A percentile compares a stretch with the other conserved stretches of the same genome.
Conservation (phyloP, 1,284 basidiomycete species). For the Ustilago crameri region DNA sequence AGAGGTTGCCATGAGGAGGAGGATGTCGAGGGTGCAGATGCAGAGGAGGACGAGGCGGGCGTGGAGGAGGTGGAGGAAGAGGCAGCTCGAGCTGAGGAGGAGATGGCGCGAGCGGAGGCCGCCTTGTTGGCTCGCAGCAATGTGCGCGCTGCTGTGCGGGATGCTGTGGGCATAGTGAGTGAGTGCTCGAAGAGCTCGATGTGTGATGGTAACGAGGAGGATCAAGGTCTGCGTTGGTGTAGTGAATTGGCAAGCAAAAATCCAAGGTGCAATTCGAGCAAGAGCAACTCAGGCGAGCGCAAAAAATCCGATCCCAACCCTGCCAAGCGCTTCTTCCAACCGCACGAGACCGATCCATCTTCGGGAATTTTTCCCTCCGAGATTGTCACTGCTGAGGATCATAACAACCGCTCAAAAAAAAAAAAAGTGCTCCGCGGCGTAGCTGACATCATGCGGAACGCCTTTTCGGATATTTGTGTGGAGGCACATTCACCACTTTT, state of each 20-base stretch:
- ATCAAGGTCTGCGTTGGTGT: no score
- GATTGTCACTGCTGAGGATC: slow-evolving; percentile 5
- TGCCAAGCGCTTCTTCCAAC: slow-evolving; percentile 25
- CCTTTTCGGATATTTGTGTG: slow-evolving; percentile 1
- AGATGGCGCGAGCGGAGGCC: slow-evolving; percentile 7
- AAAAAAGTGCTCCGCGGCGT: slow-evolving; percentile 18
- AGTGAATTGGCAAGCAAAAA: no score
- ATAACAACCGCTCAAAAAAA: no score
- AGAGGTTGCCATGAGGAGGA: slow-evolving; percentile 69
- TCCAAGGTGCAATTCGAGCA: no score
- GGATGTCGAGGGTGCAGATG: slow-evolving; percentile 10
- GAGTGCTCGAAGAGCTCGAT: background rate
- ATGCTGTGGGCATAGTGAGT: slow-evolving; percentile 13
- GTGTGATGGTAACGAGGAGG: background rate
- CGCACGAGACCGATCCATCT: slow-evolving; percentile 20
- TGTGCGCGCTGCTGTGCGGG: slow-evolving; percentile 6
- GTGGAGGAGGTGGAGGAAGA: background rate
- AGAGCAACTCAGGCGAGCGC: background rate
- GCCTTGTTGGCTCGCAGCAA: slow-evolving; percentile 1
- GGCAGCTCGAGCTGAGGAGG: slow-evolving; percentile 1
- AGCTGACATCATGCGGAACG: slow-evolving; percentile 7
- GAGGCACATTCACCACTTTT: slow-evolving; percentile 8
- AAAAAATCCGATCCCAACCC: slow-evolving; percentile 8
- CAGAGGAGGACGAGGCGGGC: background rate
- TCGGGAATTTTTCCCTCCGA: background rate